A percentile compares a stretch with the other conserved stretches of the same genome.
Conservation (phyloP, 2,329 filamentous ascomycete species). For the Sphaerulina musiva region DNA sequence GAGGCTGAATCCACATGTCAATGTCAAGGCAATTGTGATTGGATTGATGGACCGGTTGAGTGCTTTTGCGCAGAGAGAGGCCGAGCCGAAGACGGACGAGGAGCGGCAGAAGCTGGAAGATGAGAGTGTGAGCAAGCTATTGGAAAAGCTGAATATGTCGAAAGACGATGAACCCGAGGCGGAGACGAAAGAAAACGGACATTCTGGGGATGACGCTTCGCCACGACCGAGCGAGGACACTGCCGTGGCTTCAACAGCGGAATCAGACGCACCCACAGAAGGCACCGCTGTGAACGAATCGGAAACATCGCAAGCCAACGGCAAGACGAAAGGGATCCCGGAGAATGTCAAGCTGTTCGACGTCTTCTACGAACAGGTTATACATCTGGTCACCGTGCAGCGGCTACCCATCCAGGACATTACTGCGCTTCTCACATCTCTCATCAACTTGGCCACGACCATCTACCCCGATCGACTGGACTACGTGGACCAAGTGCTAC, state of each 20-base stretch:
- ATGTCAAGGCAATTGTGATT: constrained; percentile 96
- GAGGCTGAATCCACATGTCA: constrained; percentile 88
- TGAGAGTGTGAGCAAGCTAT: constrained; percentile 68
- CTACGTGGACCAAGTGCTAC: constrained; percentile 89
- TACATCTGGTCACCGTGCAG: constrained; percentile 85
- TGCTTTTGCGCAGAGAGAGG: constrained; percentile 86
- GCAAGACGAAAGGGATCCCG: constrained; percentile 54
- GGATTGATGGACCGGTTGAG: constrained; percentile 95
- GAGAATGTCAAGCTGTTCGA: constrained; percentile 86
- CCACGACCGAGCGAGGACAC: constrained; percentile 16
- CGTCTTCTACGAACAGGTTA: constrained; percentile 93
- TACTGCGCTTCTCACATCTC: constrained; percentile 85
- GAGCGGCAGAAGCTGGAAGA: constrained; percentile 73
- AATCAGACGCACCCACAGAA: constrained; percentile 20
- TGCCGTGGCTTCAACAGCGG: constrained; percentile 28
- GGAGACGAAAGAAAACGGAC: constrained; percentile 29
- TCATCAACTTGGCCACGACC: constrained; percentile 87
- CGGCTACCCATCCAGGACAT: constrained; percentile 90
- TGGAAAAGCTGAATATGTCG: constrained; percentile 69
- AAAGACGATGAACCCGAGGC: constrained; percentile 45
- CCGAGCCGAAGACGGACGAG: constrained; percentile 62
- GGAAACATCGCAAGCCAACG: constrained; percentile 34
- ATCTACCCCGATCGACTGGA: constrained; percentile 90
- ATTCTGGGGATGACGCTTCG: constrained; percentile 15
- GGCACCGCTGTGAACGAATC: constrained; percentile 24